phyloP scores from a whole-genome alignment of 306 rosid genomes.

The cucumber (Cucumis sativus) region Cucumber_9930_V3 NC_026655.2:25166001-25166500 shows the following conservation, averaged over 20 bases:
- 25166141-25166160: too few species aligned
- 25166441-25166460: background rate
- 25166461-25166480: too few species aligned
- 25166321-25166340: conserved; percentile 84
- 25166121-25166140: too few species aligned
- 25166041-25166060: too few species aligned
- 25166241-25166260: conserved; percentile 83
- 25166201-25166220: background rate
- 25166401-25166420: conserved; percentile 47
- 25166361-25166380: conserved; percentile 79
- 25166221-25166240: conserved; percentile 73
- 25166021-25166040: too few species aligned
- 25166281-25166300: conserved; percentile 79
- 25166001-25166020: too few species aligned
- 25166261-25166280: conserved; percentile 72
- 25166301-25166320: conserved; percentile 82
- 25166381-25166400: conserved; percentile 95
- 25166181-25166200: background rate
- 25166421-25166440: too few species aligned
- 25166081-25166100: too few species aligned
- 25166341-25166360: conserved; percentile 80
- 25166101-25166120: too few species aligned
- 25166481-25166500: too few species aligned
- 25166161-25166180: too few species aligned
- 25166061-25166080: too few species aligned